Evolutionary conservation across 2,329 filamentous ascomycete genomes (phyloP).

Genomic region (Sclerotinia nivalis): DNA sequence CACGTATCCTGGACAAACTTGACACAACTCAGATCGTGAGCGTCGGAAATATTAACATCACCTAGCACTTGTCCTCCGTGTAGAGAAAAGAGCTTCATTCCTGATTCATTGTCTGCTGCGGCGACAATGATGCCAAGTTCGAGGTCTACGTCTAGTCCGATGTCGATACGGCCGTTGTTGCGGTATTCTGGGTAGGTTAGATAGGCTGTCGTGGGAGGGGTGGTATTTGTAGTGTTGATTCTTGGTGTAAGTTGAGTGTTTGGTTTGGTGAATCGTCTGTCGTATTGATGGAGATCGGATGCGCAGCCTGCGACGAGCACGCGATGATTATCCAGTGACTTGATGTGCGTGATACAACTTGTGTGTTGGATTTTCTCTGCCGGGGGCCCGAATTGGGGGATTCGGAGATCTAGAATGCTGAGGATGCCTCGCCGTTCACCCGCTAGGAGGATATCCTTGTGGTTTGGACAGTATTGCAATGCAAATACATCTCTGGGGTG

Average conservation of each 20-base stretch:
- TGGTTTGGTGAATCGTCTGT: slow-evolving; percentile 49
- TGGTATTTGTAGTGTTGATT: slow-evolving; percentile 3
- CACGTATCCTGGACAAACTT: slow-evolving; percentile 31
- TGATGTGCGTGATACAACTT: slow-evolving; percentile 51
- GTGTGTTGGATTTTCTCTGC: slow-evolving; percentile 40
- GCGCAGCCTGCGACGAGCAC: slow-evolving; percentile 55
- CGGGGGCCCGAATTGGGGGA: slow-evolving; percentile 33
- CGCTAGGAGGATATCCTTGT: slow-evolving; percentile 51
- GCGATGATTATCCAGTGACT: slow-evolving; percentile 50
- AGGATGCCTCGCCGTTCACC: slow-evolving; percentile 50
- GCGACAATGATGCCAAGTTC: slow-evolving; percentile 55
- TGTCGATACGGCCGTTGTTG: slow-evolving; percentile 51
- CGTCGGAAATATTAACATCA: neutral
- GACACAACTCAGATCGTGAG: slow-evolving; percentile 27
- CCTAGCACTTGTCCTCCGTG: slow-evolving; percentile 29
- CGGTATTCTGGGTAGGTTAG: slow-evolving; percentile 52
- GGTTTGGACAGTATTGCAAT: slow-evolving; percentile 49
- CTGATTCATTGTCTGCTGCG: slow-evolving; percentile 29
- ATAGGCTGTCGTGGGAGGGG: slow-evolving; percentile 42
- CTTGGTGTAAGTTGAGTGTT: slow-evolving; percentile 17
- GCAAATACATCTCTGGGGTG: slow-evolving; percentile 48
- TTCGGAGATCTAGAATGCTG: slow-evolving; percentile 40
- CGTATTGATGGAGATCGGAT: slow-evolving; percentile 56
- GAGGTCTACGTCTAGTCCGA: slow-evolving; percentile 54
- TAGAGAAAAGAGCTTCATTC: slow-evolving; percentile 36